phyloP scores from a whole-genome alignment of 805 yeast genomes.

The Cyberlindnera maclurae region DNA sequence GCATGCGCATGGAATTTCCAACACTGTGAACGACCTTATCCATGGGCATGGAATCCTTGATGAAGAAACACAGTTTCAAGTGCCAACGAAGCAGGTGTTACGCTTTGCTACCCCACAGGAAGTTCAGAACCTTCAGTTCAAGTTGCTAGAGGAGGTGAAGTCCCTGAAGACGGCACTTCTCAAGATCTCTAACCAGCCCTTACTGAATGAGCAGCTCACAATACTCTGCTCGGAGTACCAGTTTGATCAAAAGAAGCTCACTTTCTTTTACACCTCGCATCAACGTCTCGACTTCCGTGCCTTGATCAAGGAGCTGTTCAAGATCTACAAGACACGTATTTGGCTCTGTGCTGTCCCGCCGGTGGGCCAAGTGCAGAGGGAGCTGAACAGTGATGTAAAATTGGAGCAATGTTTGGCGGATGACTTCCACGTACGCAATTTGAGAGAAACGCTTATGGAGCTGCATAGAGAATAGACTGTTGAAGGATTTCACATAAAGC shows the following conservation, averaged over 20 bases:
- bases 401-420: conserved; percentile 14
- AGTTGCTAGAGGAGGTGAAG: conserved; percentile 64
- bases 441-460: conserved; percentile 5
- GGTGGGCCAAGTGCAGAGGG: conserved; percentile 1
- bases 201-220: conserved; percentile 17
- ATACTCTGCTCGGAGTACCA: conserved; percentile 75
- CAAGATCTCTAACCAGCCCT: conserved; percentile 33
- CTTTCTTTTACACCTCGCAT: conserved; percentile 58
- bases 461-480: conserved; percentile 1
- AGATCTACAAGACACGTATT: conserved; percentile 70
- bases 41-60: conserved; percentile 22
- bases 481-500: too few species aligned
- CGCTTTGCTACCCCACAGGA: conserved; percentile 74
- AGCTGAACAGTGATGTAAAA: conserved; percentile 7
- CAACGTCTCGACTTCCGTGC: conserved; percentile 70
- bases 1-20: conserved; percentile 6
- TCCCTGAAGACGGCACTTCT: conserved; percentile 60
- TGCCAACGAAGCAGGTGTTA: conserved; percentile 72
- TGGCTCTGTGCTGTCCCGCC: conserved; percentile 62
- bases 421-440: conserved; percentile 23
- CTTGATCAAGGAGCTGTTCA: conserved; percentile 64
- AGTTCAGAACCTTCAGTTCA: conserved; percentile 50
- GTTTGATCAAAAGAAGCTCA: conserved; percentile 71
- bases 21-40: conserved; percentile 19
- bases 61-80: conserved; percentile 44